Percentiles rank a stretch among this genome's conserved stretches.
phyloP scores from a whole-genome alignment of 2,329 filamentous ascomycete genomes.

The Talaromyces piceae region DNA sequence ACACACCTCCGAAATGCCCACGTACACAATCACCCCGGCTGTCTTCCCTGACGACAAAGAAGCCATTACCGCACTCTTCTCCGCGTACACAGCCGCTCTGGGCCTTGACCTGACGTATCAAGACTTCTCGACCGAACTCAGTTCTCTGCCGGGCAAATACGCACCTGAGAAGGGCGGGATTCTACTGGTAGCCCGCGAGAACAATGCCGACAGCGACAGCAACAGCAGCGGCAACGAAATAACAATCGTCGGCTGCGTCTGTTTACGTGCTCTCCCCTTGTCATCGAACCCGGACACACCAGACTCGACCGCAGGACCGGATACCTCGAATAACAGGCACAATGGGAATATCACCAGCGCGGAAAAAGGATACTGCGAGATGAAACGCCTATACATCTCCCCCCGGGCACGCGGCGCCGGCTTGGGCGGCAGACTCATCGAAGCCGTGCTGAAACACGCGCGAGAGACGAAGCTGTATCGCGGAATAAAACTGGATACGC shows the following conservation, averaged over 20 bases:
- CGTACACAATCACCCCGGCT: slow-evolving; percentile 28
- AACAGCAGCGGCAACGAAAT: slow-evolving; percentile 3
- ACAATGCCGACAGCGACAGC: slow-evolving; percentile 12
- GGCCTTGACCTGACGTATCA: slow-evolving; percentile 52
- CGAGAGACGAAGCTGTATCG: slow-evolving; percentile 40
- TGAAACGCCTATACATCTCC: slow-evolving; percentile 51
- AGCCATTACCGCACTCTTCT: slow-evolving; percentile 37
- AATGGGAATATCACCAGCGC: slow-evolving; percentile 4
- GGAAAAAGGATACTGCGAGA: slow-evolving; percentile 37
- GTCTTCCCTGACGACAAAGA: slow-evolving; percentile 35
- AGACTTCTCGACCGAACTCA: slow-evolving; percentile 47
- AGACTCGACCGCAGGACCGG: background rate
- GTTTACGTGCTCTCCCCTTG: slow-evolving; percentile 34
- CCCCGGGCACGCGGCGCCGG: slow-evolving; percentile 44
- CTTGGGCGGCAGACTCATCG: slow-evolving; percentile 42
- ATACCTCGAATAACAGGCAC: no score
- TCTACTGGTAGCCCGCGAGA: slow-evolving; percentile 40
- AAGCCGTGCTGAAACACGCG: slow-evolving; percentile 39
- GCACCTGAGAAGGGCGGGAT: slow-evolving; percentile 37
- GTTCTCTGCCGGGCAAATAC: slow-evolving; percentile 49
- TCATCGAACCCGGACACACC: background rate
- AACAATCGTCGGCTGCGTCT: slow-evolving; percentile 43
- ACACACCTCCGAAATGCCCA: background rate
- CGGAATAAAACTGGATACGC: slow-evolving; percentile 50
- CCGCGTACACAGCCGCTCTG: slow-evolving; percentile 38